Percentiles rank a stretch among this genome's conserved stretches.
Conservation (phyloP, 1,284 basidiomycete genomes). For the Malassezia equina region DNA sequence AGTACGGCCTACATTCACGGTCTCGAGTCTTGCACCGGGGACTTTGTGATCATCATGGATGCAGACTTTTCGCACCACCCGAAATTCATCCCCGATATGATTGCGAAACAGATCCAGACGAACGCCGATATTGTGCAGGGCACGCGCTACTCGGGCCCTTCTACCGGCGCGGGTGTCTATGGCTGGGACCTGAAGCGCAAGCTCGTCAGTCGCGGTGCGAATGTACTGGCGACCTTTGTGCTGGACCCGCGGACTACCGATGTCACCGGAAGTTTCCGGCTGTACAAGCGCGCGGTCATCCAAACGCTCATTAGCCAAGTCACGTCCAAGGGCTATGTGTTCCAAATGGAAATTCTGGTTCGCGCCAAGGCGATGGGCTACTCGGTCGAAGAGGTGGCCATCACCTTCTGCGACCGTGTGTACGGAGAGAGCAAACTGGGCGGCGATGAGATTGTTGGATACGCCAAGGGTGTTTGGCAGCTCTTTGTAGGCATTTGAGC, state of each 20-base stretch:
- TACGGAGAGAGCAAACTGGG: constrained; percentile 85
- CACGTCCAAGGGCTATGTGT: constrained; percentile 78
- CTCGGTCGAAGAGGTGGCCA: constrained; percentile 75
- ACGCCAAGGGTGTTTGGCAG: constrained; percentile 72
- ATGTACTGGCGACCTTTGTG: constrained; percentile 28
- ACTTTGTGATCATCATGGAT: constrained; percentile 92
- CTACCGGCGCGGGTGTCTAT: constrained; percentile 32
- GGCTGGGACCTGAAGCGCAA: constrained; percentile 36
- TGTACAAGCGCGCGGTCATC: constrained; percentile 68
- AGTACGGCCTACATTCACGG: constrained; percentile 88
- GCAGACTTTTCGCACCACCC: constrained; percentile 84
- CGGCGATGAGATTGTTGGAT: constrained; percentile 76
- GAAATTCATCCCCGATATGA: constrained; percentile 34
- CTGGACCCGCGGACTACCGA: constrained; percentile 31
- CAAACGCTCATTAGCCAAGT: constrained; percentile 70
- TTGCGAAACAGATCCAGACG: constrained; percentile 19
- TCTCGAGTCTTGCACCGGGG: constrained; percentile 73
- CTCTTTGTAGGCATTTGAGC: constrained; percentile 53
- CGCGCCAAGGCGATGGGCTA: constrained; percentile 71
- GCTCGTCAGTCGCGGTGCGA: constrained; percentile 32
- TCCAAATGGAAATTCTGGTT: constrained; percentile 96
- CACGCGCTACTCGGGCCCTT: constrained; percentile 30
- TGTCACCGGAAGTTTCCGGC: constrained; percentile 48
- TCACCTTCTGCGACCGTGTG: constrained; percentile 83
- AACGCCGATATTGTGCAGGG: constrained; percentile 33